phyloP scores from a whole-genome alignment of 495 filamentous ascomycete genomes.

The Penicillium atrosanguineum region DNA sequence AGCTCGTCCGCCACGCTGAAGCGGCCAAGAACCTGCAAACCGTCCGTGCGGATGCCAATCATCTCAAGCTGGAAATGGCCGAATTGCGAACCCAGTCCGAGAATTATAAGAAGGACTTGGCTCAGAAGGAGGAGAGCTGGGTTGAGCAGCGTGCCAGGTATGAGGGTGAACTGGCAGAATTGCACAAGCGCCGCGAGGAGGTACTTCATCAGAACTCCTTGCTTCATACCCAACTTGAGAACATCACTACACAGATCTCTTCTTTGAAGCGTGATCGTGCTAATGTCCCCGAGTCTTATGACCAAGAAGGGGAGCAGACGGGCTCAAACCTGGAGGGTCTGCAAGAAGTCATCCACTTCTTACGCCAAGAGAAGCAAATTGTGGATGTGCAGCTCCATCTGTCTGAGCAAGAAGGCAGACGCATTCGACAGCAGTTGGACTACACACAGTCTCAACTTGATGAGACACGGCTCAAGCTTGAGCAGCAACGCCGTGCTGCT shows the following conservation, averaged over 20 bases:
- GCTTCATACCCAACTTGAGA: conserved; percentile 84
- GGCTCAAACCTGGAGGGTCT: conserved; percentile 65
- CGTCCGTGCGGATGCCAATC: conserved; percentile 74
- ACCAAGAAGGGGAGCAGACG: conserved; percentile 33
- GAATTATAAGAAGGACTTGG: conserved; percentile 71
- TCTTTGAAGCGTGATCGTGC: conserved; percentile 70
- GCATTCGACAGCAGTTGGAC: conserved; percentile 85
- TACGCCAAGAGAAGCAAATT: conserved; percentile 97
- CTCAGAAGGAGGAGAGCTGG: conserved; percentile 84
- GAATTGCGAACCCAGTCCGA: conserved; percentile 74
- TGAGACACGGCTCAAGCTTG: conserved; percentile 78
- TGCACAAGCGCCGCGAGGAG: conserved; percentile 75
- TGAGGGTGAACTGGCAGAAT: conserved; percentile 76
- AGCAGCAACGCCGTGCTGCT: conserved; percentile 78
- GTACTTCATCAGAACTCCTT: conserved; percentile 80
- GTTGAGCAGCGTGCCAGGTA: conserved; percentile 72
- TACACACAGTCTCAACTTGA: conserved; percentile 84
- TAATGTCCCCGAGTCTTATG: conserved; percentile 45
- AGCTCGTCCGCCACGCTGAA: conserved; percentile 90
- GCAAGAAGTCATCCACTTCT: conserved; percentile 82
- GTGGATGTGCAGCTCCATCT: conserved; percentile 92
- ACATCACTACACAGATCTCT: conserved; percentile 72
- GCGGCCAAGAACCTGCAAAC: conserved; percentile 79
- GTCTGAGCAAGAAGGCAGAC: conserved; percentile 77
- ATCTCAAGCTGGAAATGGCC: conserved; percentile 72